A percentile compares a stretch with the other conserved stretches of the same genome.
Evolutionary conservation across 106 monocot genomes (phyloP).

Genomic region (Triglochin maritima): DNA sequence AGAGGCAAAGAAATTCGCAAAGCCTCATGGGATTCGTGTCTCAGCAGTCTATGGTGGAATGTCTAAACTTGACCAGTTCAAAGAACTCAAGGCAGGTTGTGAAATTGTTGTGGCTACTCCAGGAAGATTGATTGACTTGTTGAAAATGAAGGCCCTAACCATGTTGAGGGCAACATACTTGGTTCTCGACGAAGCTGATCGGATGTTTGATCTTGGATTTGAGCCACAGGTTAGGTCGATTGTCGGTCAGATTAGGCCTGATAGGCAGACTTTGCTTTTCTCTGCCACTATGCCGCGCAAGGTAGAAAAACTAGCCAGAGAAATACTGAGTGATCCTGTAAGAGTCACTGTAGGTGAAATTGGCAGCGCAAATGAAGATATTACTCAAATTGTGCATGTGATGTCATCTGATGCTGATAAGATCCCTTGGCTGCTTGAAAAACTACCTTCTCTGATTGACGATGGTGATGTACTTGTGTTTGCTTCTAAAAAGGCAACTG

Average conservation of each 20-base stretch:
- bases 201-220: conserved; percentile 99
- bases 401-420: conserved; percentile 83
- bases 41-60: conserved; percentile 90
- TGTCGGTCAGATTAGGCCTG: conserved; percentile 92
- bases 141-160: conserved; percentile 83
- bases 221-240: conserved; percentile 92
- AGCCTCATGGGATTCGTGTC: conserved; percentile 68
- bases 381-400: conserved; percentile 79
- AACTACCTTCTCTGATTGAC: conserved; percentile 67
- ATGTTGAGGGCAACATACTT: conserved; percentile 77
- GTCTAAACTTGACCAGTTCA: conserved; percentile 88
- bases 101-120: conserved; percentile 96
- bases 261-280: conserved; percentile 85
- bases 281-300: conserved; percentile 94
- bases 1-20: conserved; percentile 93
- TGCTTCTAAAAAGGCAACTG: conserved; percentile 74
- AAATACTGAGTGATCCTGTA: conserved; percentile 70
- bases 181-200: conserved; percentile 94
- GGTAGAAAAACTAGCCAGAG: conserved; percentile 83
- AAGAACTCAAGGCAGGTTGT: conserved; percentile 95
- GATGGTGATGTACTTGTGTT: conserved; percentile 95
- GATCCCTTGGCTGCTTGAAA: conserved; percentile 82
- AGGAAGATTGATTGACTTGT: conserved; percentile 87
- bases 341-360: conserved; percentile 90
- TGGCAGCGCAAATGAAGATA: conserved; percentile 90